Percentiles rank a stretch among this genome's conserved stretches.
phyloP scores from a whole-genome alignment of 2,329 filamentous ascomycete genomes.

The Calonectria hawksworthii region DNA sequence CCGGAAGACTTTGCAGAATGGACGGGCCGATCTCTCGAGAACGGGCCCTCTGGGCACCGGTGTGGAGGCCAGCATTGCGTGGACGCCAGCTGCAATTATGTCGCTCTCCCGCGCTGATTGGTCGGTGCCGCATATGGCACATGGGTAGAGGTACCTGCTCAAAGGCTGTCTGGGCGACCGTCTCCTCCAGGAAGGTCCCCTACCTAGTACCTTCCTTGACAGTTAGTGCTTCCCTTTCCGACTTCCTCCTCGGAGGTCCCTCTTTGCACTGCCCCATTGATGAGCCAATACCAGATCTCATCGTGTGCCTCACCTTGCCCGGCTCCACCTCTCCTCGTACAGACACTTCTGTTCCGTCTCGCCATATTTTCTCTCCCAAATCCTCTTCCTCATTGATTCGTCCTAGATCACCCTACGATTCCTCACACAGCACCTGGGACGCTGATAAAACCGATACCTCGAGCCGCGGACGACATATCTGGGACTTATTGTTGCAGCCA shows the following conservation, averaged over 20 bases:
- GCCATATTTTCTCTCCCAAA: not conserved
- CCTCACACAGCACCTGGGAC: not conserved
- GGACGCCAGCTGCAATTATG: slow-evolving; percentile 19
- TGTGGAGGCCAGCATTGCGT: slow-evolving; percentile 27
- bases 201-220: not conserved
- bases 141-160: not conserved
- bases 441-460: not conserved
- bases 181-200: slow-evolving; percentile 19
- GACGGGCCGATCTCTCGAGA: slow-evolving; percentile 8
- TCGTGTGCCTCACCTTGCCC: slow-evolving; percentile 5
- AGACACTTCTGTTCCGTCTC: slow-evolving; percentile 5
- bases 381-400: not conserved
- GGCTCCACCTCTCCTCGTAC: slow-evolving; percentile 6
- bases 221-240: slow-evolving; percentile 19
- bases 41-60: slow-evolving; percentile 14
- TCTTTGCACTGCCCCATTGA: slow-evolving; percentile 26
- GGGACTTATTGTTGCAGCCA: not conserved
- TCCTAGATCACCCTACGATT: not conserved
- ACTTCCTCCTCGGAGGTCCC: slow-evolving; percentile 8
- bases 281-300: slow-evolving; percentile 8
- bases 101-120: slow-evolving; percentile 36
- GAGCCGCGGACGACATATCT: not conserved
- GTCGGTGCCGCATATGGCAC: slow-evolving; percentile 1
- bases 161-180: slow-evolving; percentile 17
- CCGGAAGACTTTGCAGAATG: slow-evolving; percentile 8